Conservation (phyloP, 176 grass and related monocot genomes). For the Hordeum marinum region DNA sequence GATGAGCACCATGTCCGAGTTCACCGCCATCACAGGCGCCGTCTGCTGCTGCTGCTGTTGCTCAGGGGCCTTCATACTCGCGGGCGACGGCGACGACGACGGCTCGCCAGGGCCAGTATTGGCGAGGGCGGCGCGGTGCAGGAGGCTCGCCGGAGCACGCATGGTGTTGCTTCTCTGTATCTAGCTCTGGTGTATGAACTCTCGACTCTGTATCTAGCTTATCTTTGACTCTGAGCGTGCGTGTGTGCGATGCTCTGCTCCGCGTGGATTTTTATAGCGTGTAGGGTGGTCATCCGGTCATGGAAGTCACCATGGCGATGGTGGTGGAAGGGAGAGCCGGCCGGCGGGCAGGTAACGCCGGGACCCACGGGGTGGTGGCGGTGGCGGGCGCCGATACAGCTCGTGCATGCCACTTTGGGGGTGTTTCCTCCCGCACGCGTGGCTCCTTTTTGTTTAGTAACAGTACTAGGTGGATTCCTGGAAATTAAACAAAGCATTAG, state of each 20-base stretch:
- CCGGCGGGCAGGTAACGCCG: neutral
- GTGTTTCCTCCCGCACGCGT: neutral
- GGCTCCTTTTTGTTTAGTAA: neutral
- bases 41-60: neutral
- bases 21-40: constrained; percentile 11
- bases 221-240: neutral
- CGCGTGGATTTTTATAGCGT: neutral
- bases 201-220: neutral
- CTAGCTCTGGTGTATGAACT: neutral
- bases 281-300: no score
- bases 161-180: neutral
- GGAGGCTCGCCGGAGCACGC: neutral
- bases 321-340: neutral
- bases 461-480: neutral
- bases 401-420: neutral
- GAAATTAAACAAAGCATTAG: neutral
- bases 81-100: neutral
- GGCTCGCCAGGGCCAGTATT: neutral
- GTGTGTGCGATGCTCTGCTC: neutral
- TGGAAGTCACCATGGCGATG: no score
- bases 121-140: neutral
- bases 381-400: neutral
- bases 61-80: neutral
- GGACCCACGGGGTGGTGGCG: neutral
- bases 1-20: constrained; percentile 59